Base-by-base conservation (phyloP, 2,329 filamentous ascomycete genomes). In the Xylaria sp. region DNA sequence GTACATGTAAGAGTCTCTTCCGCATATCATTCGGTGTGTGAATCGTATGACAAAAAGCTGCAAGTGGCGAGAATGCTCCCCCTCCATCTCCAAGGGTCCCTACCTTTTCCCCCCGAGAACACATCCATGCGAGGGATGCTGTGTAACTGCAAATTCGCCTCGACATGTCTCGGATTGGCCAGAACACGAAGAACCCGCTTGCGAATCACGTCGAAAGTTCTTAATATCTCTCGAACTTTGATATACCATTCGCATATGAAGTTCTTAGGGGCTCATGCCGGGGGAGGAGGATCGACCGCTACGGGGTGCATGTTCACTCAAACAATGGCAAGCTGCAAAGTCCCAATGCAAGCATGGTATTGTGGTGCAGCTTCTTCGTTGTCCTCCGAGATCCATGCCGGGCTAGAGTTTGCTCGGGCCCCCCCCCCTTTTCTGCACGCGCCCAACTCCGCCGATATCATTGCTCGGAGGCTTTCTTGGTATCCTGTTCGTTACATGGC, bases 221-320 rank as follows among this genome's bases (percentile, higher is more conserved):
- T 38, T 38, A 9, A 25, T 17, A 45, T 49, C 23, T 45, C n/a
- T 4, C 14, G n/a, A 47, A 53, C 19, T 47, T 42, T 42, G 15
- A 37, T 45, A 38, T 37, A 35, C 14, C 14, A 19, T 43, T 37
- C 40, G 15, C n/a, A n/a, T n/a, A n/a, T n/a, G n/a, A n/a, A n/a
- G n/a, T 28, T n/a, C 15, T n/a, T 52, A 38, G 33, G 33, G 57
- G 28, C n/a, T n/a, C 35, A 55, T 50, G 14, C 49, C 23, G 23
- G 12, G 38, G 37, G 28, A n/a, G n/a, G 45, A n/a, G 38, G 49
- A 47, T 54, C 42, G 40, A 47, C 42, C 28, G 17, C 42, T 38
- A 33, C 14, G 21, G 49, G 21, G 33, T 54, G 49, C 43, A 59
- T 52, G 19, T 47, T 58, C n/a, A n/a, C 35, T 47, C 40, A 9